Base-by-base conservation (phyloP, 2,329 filamentous ascomycete genomes). In the Colletotrichum lindemuthianum region DNA sequence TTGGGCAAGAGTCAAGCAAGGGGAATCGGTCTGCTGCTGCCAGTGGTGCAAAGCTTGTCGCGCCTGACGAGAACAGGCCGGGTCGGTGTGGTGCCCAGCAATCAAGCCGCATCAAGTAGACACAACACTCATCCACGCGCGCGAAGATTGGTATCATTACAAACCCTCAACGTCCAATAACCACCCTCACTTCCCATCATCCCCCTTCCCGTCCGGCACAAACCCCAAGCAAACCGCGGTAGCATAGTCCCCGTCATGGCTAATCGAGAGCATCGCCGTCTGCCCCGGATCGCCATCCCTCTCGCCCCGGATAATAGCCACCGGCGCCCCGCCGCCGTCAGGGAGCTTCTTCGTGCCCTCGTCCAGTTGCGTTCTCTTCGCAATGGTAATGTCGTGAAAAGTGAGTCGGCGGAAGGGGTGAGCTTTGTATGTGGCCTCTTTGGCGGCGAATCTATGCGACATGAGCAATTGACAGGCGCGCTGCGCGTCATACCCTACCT, bases 171-270 rank as follows among this genome's bases (percentile, higher is more conserved):
- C n/a, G 6, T 45, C 8, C 24, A 24, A 41, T 45, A 48, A 34
- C 16, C 33, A 32, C 9, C 10, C 16, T 41, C 8, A 48, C 32
- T 44, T 24, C n/a, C 34, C 56, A 7, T 16, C 47, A 16, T 4
- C 11, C 11, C 11, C 13, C 44, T 15, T 11, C 15, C 16, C 10
- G 47, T n/a, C 11, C 34, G 65, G 63, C 9, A 76, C 73, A 34
- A 71, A 70, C n/a, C 85, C 87, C 39, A 92, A 68, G 68, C 89
- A 91, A 1, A 90, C 82, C 7, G 90, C 91, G 16, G 85, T 89
- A 9, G 93, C 93, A 77, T 93, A 97, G 8, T 92, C 90, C 2
- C 87, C 89, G 75, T 97, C 94, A 74, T 97, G 94, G 71, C 91
- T 96, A 70, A 97, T 96, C 65, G 90, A 95, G 48, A 97, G 74